Base-by-base conservation (phyloP, 176 grass and related monocot genomes). In the Chrysopogon serrulatus region DNA sequence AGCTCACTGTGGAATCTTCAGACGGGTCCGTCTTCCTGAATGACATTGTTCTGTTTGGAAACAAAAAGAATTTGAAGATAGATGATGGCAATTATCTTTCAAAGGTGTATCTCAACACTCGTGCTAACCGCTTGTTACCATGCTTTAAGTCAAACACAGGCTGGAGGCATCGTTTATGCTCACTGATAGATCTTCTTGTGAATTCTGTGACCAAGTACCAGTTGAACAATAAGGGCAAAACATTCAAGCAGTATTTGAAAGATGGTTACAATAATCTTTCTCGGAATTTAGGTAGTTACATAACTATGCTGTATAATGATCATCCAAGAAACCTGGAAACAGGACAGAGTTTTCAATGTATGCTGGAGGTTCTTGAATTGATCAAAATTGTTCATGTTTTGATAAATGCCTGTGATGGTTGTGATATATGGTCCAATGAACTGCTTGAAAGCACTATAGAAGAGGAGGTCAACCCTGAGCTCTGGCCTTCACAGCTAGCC, bases 11-110 rank as follows among this genome's bases (percentile, higher is more conserved):
- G 28, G 76, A 90, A 24, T 27, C 23, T 62, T 84, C 81, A 37
- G 75, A 24, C 62, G 57, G 28, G 32, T 1, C 13, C 19, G 62
- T 74, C 45, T 35, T 85, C 1, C 39, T 93, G 30, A 88, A 82
- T 11, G 91, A 93, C 71, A 68, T 87, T 1, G 7, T 93, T 19
- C 60, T 88, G 39, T 82, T 88, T 64, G 91, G 88, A 9, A 93
- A 93, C 30, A 60, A 82, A 48, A 66, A 85, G 31, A 82, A 73
- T 17, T 51, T 93, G 65, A 15, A 41, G 12, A 26, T 88, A 8
- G 78, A 71, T 39, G 23, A 70, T 18, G 39, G 60, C 45, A 34
- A 88, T 28, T 27, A 71, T 51, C 85, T 62, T 61, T 77, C 74
- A 5, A 43, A 42, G 35, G 53, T 26, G 54, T 77, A 26, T 61